phyloP scores from a whole-genome alignment of 2,329 filamentous ascomycete species.

The Ophiocordyceps camponoti-saundersi region DNA sequence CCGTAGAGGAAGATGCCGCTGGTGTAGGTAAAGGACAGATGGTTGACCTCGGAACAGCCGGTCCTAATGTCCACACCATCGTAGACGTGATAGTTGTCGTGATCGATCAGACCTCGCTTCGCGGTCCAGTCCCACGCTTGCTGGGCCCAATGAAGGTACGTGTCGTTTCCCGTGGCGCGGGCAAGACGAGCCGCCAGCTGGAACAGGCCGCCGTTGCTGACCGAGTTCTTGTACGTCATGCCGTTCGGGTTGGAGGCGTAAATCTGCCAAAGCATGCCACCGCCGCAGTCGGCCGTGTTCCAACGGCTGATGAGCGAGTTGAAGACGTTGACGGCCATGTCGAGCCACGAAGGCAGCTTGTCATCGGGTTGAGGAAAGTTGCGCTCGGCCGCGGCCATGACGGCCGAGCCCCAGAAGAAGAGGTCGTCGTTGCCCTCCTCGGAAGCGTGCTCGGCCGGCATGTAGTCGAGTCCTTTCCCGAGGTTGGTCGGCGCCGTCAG shows the following conservation, averaged over 20 bases:
- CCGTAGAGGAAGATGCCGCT: slow-evolving; percentile 50
- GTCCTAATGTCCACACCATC: slow-evolving; percentile 41
- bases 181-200: slow-evolving; percentile 63
- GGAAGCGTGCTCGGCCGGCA: slow-evolving; percentile 35
- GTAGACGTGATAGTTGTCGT: slow-evolving; percentile 32
- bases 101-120: slow-evolving; percentile 38
- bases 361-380: slow-evolving; percentile 46
- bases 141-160: slow-evolving; percentile 49
- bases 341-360: slow-evolving; percentile 42
- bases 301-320: slow-evolving; percentile 53
- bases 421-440: slow-evolving; percentile 61
- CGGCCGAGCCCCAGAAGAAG: slow-evolving; percentile 54
- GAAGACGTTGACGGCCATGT: slow-evolving; percentile 55
- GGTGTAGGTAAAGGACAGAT: slow-evolving; percentile 47
- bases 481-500: slow-evolving; percentile 37
- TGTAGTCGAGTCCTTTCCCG: slow-evolving; percentile 41
- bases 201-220: slow-evolving; percentile 72
- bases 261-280: slow-evolving; percentile 71
- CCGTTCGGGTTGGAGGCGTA: slow-evolving; percentile 56
- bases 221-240: slow-evolving; percentile 68
- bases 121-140: slow-evolving; percentile 51
- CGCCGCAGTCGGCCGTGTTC: slow-evolving; percentile 49
- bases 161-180: slow-evolving; percentile 48
- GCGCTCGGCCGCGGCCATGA: slow-evolving; percentile 51
- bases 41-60: slow-evolving; percentile 36